These are phyloP conservation scores for Allium sativum DNA, from an alignment of 106 monocot species.

Conservation along the genomic window DNA sequence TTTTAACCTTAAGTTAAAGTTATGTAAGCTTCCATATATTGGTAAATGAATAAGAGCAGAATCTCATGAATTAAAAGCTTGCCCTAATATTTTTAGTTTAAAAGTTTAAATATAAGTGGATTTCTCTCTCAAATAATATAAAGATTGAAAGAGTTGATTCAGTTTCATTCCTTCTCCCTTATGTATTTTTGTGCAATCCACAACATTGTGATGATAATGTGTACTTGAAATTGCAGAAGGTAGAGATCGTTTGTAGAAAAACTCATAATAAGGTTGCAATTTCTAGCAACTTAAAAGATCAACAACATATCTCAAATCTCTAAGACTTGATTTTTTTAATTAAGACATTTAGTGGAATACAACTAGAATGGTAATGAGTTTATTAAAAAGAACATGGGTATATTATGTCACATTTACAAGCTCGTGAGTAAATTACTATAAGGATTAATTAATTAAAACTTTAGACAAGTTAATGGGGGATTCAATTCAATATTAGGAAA, in stretches of 20 bases:
- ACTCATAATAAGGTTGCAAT: conserved; percentile 71
- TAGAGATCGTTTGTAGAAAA: conserved; percentile 74
- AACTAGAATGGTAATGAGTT: too few species aligned
- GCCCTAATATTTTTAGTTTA: conserved; percentile 59
- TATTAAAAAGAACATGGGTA: too few species aligned
- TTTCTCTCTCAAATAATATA: conserved; percentile 49
- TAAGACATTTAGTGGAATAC: too few species aligned
- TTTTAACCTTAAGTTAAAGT: too few species aligned
- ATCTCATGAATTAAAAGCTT: conserved; percentile 84
- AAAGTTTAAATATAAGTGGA: conserved; percentile 65
- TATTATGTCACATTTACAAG: too few species aligned
- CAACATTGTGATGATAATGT: conserved; percentile 89
- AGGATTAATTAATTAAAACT: too few species aligned
- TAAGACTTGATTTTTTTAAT: conserved; percentile 51
- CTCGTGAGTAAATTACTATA: too few species aligned
- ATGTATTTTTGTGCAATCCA: conserved; percentile 84
- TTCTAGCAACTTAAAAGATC: conserved; percentile 92
- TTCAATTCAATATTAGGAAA: too few species aligned
- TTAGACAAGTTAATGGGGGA: too few species aligned
- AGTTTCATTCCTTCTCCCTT: conserved; percentile 94
- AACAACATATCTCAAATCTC: conserved; percentile 80
- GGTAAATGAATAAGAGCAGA: conserved; percentile 61
- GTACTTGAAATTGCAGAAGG: conserved; percentile 82
- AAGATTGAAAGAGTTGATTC: conserved; percentile 65
- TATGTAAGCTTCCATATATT: conserved; percentile 43